Conservation (phyloP, 495 filamentous ascomycete species). For the Pseudoneurospora amorphoporcata region DNA sequence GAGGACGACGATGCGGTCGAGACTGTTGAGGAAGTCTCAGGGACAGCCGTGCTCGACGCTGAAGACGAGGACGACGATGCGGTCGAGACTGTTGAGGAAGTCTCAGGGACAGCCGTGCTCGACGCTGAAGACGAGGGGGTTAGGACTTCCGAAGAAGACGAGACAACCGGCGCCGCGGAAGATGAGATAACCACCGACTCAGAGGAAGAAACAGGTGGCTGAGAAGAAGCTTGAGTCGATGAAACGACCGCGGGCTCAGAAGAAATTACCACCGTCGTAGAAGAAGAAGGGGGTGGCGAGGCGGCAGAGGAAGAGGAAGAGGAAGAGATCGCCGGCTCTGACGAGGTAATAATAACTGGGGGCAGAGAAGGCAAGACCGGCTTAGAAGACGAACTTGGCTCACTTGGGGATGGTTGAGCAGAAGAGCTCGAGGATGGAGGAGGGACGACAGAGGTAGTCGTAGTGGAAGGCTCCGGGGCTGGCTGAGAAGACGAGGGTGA, state of each 20-base stretch:
- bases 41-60: background rate
- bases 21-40: background rate
- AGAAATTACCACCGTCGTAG: background rate
- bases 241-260: background rate
- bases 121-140: background rate
- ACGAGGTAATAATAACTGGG: background rate
- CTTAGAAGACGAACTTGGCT: background rate
- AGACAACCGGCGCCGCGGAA: background rate
- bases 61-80: background rate
- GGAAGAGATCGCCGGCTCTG: background rate
- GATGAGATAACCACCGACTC: background rate
- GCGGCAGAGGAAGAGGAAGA: background rate
- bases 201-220: background rate
- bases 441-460: constrained; percentile 8
- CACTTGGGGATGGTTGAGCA: background rate
- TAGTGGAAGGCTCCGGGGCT: constrained; percentile 7
- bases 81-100: background rate
- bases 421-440: background rate
- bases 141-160: background rate
- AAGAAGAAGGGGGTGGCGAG: background rate
- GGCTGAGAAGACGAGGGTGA: constrained; percentile 14
- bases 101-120: background rate
- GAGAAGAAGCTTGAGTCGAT: background rate
- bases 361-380: background rate
- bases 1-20: background rate